A percentile compares a stretch with the other conserved stretches of the same genome.
Evolutionary conservation across 208 protist genomes (phyloP).

Genomic region (Crithidia thermophila): DNA sequence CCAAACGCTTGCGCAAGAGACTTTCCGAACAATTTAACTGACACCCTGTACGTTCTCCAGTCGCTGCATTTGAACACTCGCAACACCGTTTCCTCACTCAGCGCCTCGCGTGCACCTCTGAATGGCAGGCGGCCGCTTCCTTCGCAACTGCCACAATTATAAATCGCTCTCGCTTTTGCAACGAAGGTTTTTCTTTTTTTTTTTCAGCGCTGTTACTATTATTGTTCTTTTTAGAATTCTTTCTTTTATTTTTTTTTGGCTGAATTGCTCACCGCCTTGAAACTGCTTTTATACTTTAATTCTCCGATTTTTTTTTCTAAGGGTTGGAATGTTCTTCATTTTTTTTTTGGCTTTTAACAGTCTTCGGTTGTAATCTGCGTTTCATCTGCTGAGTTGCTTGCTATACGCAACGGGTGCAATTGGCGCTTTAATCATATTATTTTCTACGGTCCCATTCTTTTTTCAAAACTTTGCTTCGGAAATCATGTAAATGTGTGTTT

Average conservation of each 20-base stretch:
- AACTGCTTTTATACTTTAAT: neutral
- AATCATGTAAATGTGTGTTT: neutral
- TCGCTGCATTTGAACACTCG: slow-evolving; percentile 6
- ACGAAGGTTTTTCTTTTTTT: neutral
- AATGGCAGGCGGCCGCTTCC: neutral
- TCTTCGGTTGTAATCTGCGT: neutral
- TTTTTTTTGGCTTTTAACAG: neutral
- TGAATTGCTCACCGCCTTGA: too few species aligned
- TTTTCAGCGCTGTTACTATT: neutral
- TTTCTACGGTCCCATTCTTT: neutral
- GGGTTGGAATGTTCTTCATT: neutral
- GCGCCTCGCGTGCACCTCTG: neutral
- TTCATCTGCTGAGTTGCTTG: neutral
- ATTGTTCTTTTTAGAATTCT: neutral
- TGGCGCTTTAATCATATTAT: neutral
- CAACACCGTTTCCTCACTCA: neutral
- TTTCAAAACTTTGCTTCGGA: neutral
- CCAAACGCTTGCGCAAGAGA: too few species aligned
- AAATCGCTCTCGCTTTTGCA: neutral
- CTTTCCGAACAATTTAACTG: neutral
- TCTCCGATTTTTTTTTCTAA: neutral
- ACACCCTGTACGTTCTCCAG: slow-evolving; percentile 4
- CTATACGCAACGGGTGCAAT: neutral
- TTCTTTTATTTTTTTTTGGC: neutral
- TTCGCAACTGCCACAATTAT: slow-evolving; percentile 1